Evolutionary conservation across 805 yeast species (phyloP), one percentile per base, ranked within the genome.

Genomic region (Metschnikowia rubicola): DNA sequence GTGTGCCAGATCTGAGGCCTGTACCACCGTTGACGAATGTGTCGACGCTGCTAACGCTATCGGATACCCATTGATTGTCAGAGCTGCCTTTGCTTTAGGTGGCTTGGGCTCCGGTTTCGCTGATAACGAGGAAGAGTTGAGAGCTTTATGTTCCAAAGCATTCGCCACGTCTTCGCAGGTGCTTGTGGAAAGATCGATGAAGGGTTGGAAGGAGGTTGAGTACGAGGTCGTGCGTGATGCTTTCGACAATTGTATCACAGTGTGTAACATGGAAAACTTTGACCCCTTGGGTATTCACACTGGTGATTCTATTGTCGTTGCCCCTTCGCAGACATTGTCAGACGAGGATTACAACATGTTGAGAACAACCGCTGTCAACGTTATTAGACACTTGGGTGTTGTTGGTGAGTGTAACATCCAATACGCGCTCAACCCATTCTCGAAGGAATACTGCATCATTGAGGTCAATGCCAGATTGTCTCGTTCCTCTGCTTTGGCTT

Each of bases 401-500:
- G 98, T 92, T 65, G 99, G 99, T 77, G 99, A 92, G 76, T 92
- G 99, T 79, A 92, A 92, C 75, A 89, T 92, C 62, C 99, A 92
- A 71, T 92, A 92, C 65, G 97, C 98, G 43, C 78, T 92, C 65
- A 87, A 92, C 65, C 98, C 99, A 50, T 80, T 83, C 71, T 84
- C 95, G 50, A 85, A 88, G 69, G 98, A 94, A 64, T 92, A 92
- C 74, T 86, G 99, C 73, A 89, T 92, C 58, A 92, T 92, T 68
- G 99, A 92, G 75, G 99, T 92, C 57, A 92, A 92, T 66, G 99
- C 99, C 43, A 86, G 99, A 75, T 78, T 92, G 60, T 91, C 97
- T 30, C 84, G 99, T 70, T 92, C 99, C 40, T 94, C 98, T n/a
- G 99, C 99, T 47, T 79, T 92, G 61, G 99, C 99, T 40, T 92